Evolutionary conservation across 805 yeast species (phyloP).

Genomic region (Yarrowia sp.): DNA sequence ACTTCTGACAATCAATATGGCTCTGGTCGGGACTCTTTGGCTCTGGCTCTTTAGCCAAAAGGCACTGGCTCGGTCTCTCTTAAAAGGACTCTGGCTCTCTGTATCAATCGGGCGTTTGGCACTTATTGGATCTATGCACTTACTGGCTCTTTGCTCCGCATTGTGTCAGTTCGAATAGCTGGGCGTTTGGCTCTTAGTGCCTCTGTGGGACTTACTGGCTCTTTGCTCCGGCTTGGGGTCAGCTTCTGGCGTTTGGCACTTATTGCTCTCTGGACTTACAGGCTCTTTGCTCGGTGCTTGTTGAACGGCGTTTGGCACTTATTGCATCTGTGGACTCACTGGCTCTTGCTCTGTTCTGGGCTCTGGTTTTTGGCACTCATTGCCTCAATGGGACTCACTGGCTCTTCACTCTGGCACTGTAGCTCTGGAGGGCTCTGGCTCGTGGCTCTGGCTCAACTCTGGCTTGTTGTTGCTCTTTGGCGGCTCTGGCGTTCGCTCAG

Average conservation of each 20-base stretch:
- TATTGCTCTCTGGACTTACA: constrained; percentile 18
- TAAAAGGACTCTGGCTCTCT: constrained; percentile 2
- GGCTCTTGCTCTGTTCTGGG: constrained; percentile 23
- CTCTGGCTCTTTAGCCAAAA: constrained; percentile 11
- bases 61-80: no score
- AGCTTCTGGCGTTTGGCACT: constrained; percentile 21
- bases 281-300: constrained; percentile 19
- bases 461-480: background rate
- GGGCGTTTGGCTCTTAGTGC: constrained; percentile 26
- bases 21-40: constrained; percentile 2
- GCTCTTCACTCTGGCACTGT: constrained; percentile 26
- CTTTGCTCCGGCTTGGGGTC: constrained; percentile 4
- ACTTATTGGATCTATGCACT: constrained; percentile 5
- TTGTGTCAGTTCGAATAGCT: background rate
- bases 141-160: constrained; percentile 24
- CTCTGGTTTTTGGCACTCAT: constrained; percentile 23
- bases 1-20: background rate
- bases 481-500: constrained; percentile 8
- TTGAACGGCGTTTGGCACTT: constrained; percentile 15
- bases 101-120: constrained; percentile 20
- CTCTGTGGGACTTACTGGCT: constrained; percentile 18
- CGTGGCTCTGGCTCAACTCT: background rate
- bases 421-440: constrained; percentile 18
- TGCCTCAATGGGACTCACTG: constrained; percentile 20
- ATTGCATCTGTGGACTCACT: constrained; percentile 10